Evolutionary conservation across 768 basidiomycete genomes (phyloP).

Genomic region (Tulasnella sp.): DNA sequence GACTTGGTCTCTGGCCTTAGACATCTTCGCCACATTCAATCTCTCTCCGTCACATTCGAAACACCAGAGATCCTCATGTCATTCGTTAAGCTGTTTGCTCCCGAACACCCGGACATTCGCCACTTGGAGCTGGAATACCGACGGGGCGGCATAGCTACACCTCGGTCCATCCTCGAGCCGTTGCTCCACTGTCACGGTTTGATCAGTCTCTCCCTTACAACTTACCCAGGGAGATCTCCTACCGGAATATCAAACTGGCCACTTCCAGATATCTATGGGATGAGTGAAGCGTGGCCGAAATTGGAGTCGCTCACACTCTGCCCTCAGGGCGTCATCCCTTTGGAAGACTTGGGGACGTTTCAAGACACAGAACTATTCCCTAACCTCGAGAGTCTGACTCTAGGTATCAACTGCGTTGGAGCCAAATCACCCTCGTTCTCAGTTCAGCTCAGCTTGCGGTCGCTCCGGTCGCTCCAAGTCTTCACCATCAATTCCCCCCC

Average conservation of each 20-base stretch:
- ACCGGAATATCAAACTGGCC: background rate
- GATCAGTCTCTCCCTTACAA: background rate
- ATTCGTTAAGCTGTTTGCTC: background rate
- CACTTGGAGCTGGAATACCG: background rate
- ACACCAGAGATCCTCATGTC: background rate
- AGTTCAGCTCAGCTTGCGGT: background rate
- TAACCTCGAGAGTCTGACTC: background rate
- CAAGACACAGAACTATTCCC: background rate
- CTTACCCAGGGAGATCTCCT: background rate
- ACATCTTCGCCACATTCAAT: background rate
- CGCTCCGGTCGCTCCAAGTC: background rate
- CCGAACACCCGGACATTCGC: background rate
- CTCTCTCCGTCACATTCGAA: background rate
- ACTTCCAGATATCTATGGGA: background rate
- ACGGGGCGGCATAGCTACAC: background rate
- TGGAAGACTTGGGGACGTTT: background rate
- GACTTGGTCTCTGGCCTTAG: background rate
- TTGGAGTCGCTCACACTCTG: background rate
- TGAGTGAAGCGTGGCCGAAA: background rate
- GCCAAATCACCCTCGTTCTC: background rate
- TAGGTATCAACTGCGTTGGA: background rate
- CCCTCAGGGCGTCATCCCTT: background rate
- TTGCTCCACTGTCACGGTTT: background rate
- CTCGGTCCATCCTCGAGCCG: background rate
- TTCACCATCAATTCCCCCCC: background rate